These are phyloP conservation scores for Nematocida ausubeli DNA, from an alignment of 371 early-diverging fungal species.

Conservation along the genomic window DNA sequence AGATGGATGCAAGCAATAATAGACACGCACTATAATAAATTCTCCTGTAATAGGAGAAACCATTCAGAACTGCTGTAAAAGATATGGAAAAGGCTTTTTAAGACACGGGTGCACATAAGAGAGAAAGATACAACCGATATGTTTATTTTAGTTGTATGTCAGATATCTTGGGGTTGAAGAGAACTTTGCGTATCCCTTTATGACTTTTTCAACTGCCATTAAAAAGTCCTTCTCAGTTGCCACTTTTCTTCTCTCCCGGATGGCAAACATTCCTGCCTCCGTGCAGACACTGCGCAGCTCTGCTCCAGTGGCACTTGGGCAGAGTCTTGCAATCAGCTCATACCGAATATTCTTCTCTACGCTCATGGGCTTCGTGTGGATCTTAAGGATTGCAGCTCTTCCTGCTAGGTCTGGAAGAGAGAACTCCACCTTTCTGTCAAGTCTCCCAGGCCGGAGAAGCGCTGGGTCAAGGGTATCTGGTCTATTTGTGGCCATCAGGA, in stretches of 20 bases:
- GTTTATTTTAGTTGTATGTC: slow-evolving; percentile 68
- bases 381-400: slow-evolving; percentile 92
- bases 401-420: slow-evolving; percentile 84
- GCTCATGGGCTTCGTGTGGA: slow-evolving; percentile 96
- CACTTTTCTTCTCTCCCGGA: slow-evolving; percentile 91
- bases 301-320: slow-evolving; percentile 93
- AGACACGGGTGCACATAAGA: too few species aligned
- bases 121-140: too few species aligned
- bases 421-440: slow-evolving; percentile 99
- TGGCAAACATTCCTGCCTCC: slow-evolving; percentile 99
- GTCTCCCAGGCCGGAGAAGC: slow-evolving; percentile 91
- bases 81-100: too few species aligned
- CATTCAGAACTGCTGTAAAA: too few species aligned
- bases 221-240: slow-evolving; percentile 99
- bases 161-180: slow-evolving; percentile 81
- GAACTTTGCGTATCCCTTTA: slow-evolving; percentile 95
- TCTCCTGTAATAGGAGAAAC: too few species aligned
- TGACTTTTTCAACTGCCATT: slow-evolving; percentile 97
- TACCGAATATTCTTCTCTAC: slow-evolving; percentile 87
- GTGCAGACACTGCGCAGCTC: slow-evolving; percentile 95
- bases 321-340: slow-evolving; percentile 93
- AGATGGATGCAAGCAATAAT: too few species aligned
- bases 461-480: slow-evolving; percentile 99
- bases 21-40: too few species aligned
- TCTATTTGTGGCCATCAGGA: slow-evolving; percentile 94